A percentile compares a stretch with the other conserved stretches of the same genome.
Conservation (phyloP, 192 early-diverging fungal genomes). For the Kickxella alabastrina region DNA sequence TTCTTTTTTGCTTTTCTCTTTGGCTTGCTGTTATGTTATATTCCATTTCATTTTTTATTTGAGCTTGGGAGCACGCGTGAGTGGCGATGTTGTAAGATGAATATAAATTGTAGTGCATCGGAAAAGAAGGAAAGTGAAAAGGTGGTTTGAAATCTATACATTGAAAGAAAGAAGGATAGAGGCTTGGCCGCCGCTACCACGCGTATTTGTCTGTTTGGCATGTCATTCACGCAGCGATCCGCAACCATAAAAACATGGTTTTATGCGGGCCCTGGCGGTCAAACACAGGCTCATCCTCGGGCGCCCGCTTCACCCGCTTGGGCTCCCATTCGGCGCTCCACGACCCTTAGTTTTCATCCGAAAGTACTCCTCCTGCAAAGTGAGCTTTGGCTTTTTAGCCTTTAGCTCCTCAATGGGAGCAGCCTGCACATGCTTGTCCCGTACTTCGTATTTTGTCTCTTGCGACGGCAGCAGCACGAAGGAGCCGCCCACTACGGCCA, state of each 20-base stretch:
- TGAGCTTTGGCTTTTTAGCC: slow-evolving; percentile 55
- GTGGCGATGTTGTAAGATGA: too few species aligned
- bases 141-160: slow-evolving; percentile 3
- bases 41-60: not conserved
- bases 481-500: slow-evolving; percentile 65
- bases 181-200: too few species aligned
- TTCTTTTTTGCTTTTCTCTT: not conserved
- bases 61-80: too few species aligned
- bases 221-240: not conserved
- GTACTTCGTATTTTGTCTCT: slow-evolving; percentile 73
- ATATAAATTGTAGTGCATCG: too few species aligned
- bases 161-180: not conserved
- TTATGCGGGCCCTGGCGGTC: slow-evolving; percentile 29
- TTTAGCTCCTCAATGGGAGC: slow-evolving; percentile 57
- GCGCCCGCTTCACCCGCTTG: slow-evolving; percentile 36
- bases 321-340: slow-evolving; percentile 51
- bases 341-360: slow-evolving; percentile 33
- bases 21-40: not conserved
- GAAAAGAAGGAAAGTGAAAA: not conserved
- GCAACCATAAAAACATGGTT: not conserved
- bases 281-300: slow-evolving; percentile 50
- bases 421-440: slow-evolving; percentile 56
- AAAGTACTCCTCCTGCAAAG: slow-evolving; percentile 72
- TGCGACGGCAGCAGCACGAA: slow-evolving; percentile 68
- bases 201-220: too few species aligned